These are phyloP conservation scores for Epichloe festucae DNA, from an alignment of 2,329 filamentous ascomycete species.

Conservation along the genomic window DNA sequence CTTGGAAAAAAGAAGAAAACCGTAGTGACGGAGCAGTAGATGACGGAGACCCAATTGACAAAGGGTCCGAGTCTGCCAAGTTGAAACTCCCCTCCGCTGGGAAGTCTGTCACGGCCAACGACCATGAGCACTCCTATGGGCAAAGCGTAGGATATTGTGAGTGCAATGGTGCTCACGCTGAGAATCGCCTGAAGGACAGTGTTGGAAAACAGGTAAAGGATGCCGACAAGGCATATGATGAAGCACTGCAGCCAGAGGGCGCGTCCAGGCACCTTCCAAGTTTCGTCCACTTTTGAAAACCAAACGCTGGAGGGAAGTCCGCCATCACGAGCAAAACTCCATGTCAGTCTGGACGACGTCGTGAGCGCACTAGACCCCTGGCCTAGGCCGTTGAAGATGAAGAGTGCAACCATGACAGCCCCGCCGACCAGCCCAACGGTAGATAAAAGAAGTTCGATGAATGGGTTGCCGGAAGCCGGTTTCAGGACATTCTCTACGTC, in stretches of 20 bases:
- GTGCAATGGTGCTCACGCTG: slow-evolving; percentile 42
- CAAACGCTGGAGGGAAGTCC: slow-evolving; percentile 33
- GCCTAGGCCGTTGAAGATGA: slow-evolving; percentile 42
- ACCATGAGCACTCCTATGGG: slow-evolving; percentile 35
- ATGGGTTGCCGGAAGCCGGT: slow-evolving; percentile 29
- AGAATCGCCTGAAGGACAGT: slow-evolving; percentile 41
- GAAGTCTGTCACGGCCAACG: slow-evolving; percentile 39
- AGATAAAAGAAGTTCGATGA: slow-evolving; percentile 33
- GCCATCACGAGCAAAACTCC: slow-evolving; percentile 42
- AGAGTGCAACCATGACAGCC: slow-evolving; percentile 33
- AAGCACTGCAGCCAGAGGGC: slow-evolving; percentile 38
- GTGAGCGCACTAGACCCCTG: slow-evolving; percentile 39
- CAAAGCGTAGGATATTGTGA: slow-evolving; percentile 36
- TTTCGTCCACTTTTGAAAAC: slow-evolving; percentile 27
- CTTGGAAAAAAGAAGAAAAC: slow-evolving; percentile 42
- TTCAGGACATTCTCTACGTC: slow-evolving; percentile 27
- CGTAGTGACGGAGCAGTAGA: slow-evolving; percentile 38
- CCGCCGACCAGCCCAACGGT: slow-evolving; percentile 23
- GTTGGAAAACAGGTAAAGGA: slow-evolving; percentile 41
- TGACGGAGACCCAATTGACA: slow-evolving; percentile 35
- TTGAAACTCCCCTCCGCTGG: slow-evolving; percentile 27
- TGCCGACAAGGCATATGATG: slow-evolving; percentile 30
- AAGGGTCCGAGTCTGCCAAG: slow-evolving; percentile 31
- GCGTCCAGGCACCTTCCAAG: slow-evolving; percentile 39
- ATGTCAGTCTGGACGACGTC: slow-evolving; percentile 37